Conservation (phyloP, 306 rosid genomes). For the Prunus mira region DNA sequence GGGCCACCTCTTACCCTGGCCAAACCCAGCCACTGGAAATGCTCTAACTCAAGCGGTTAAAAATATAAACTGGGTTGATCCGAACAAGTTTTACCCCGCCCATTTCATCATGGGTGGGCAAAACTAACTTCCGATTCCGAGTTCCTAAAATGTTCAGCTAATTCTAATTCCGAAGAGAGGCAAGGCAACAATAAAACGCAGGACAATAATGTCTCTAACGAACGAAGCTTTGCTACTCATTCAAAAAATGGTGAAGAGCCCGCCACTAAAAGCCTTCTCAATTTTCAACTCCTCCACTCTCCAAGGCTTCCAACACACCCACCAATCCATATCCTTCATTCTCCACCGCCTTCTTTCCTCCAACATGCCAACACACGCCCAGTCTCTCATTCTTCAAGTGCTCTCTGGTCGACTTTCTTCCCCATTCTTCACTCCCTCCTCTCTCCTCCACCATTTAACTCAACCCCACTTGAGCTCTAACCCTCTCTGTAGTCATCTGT, state of each 20-base stretch:
- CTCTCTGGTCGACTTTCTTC: constrained; percentile 50
- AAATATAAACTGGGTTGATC: no score
- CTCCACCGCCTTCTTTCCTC: constrained; percentile 46
- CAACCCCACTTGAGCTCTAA: constrained; percentile 25
- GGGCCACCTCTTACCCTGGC: no score
- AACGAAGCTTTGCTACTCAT: constrained; percentile 44
- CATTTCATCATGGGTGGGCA: no score
- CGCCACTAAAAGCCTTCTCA: constrained; percentile 49
- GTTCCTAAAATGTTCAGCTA: neutral
- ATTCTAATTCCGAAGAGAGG: no score
- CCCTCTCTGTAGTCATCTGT: constrained; percentile 18
- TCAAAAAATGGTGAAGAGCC: constrained; percentile 59
- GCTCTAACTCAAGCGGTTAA: no score
- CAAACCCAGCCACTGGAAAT: no score
- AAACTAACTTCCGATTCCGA: neutral
- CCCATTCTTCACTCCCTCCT: constrained; percentile 34
- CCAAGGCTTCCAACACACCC: constrained; percentile 43
- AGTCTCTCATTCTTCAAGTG: constrained; percentile 44
- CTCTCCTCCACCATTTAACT: constrained; percentile 43
- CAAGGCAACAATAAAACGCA: no score
- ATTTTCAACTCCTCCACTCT: constrained; percentile 38
- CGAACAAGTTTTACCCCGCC: no score
- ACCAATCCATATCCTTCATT: constrained; percentile 46
- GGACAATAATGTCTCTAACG: constrained; percentile 31
- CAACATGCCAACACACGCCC: constrained; percentile 40